Percentiles rank a stretch among this genome's conserved stretches.
Conservation (phyloP, 192 early-diverging fungal genomes). For the Glomus cerebriforme region DNA sequence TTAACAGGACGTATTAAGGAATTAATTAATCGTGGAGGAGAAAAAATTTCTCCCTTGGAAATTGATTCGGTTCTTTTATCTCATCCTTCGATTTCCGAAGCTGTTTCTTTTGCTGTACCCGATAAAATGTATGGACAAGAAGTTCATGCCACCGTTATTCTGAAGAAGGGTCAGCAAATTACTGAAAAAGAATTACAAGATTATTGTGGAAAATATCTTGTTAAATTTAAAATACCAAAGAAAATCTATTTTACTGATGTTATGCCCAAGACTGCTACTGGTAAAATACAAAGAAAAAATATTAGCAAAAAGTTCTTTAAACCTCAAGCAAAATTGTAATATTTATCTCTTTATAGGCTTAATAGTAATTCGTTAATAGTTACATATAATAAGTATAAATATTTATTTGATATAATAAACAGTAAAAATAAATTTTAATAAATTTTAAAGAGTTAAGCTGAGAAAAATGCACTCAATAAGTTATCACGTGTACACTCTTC, state of each 20-base stretch:
- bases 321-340: slow-evolving; percentile 11
- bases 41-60: slow-evolving; percentile 90
- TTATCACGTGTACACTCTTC: background rate
- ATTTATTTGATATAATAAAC: no score
- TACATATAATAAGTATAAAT: no score
- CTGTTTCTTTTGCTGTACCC: slow-evolving; percentile 73
- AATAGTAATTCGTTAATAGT: no score
- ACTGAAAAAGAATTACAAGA: slow-evolving; percentile 55
- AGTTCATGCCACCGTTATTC: slow-evolving; percentile 73
- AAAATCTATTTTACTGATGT: slow-evolving; percentile 62
- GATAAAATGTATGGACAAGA: slow-evolving; percentile 84
- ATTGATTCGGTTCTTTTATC: slow-evolving; percentile 71
- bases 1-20: slow-evolving; percentile 89
- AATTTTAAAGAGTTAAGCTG: no score
- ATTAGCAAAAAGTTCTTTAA: slow-evolving; percentile 60
- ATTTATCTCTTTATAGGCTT: no score
- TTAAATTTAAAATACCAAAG: slow-evolving; percentile 75
- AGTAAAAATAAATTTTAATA: no score
- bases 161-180: slow-evolving; percentile 39
- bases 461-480: slow-evolving; percentile 6
- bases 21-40: slow-evolving; percentile 88
- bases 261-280: slow-evolving; percentile 75
- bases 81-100: slow-evolving; percentile 71
- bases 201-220: slow-evolving; percentile 57
- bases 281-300: slow-evolving; percentile 69